Percentiles rank a stretch among this genome's conserved stretches.
Evolutionary conservation across 176 grass and related monocot genomes (phyloP).

Genomic region (Aegilops speltoides): DNA sequence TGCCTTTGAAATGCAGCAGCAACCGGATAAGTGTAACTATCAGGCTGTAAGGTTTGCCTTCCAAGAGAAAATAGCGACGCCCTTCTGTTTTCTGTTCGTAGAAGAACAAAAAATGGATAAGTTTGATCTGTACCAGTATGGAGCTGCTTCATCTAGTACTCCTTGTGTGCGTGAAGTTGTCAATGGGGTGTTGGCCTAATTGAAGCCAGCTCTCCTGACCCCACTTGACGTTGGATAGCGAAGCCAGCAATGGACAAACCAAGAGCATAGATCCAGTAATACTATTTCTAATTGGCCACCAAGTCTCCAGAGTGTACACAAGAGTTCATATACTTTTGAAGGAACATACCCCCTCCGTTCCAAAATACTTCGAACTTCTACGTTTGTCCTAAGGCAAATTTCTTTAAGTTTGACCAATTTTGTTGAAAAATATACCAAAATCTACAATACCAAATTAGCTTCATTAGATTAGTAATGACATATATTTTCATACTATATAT

Average conservation of each 20-base stretch:
- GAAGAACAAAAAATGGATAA: background rate
- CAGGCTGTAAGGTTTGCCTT: constrained; percentile 14
- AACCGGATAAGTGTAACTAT: constrained; percentile 33
- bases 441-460: no score
- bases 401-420: no score
- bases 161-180: background rate
- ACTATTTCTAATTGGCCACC: background rate
- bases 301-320: background rate
- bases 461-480: no score
- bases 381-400: no score
- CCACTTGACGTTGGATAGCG: background rate
- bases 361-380: no score
- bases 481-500: no score
- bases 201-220: background rate
- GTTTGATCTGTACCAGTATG: background rate
- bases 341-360: background rate
- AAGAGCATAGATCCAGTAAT: background rate
- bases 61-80: background rate
- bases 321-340: background rate
- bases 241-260: background rate
- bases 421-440: no score
- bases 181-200: constrained; percentile 16
- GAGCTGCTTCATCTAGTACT: background rate
- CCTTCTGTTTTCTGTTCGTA: background rate
- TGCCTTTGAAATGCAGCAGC: constrained; percentile 19